phyloP scores from a whole-genome alignment of 1,284 basidiomycete genomes.

The Marasmius fiardii region DNA sequence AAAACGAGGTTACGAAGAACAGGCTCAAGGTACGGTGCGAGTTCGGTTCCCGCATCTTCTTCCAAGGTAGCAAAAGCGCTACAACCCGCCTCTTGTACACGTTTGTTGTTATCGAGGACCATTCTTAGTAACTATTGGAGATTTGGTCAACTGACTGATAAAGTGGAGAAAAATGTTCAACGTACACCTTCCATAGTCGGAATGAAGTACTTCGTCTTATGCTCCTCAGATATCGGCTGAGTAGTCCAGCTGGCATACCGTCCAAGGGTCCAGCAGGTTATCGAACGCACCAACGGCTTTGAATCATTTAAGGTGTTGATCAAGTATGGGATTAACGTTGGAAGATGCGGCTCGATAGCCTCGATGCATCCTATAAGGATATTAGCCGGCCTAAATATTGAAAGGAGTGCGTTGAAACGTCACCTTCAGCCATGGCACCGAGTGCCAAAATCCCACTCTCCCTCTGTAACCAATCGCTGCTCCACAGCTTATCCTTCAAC shows the following conservation, averaged over 20 bases:
- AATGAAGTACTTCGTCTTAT: slow-evolving; percentile 88
- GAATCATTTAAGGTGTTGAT: slow-evolving; percentile 88
- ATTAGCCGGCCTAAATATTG: slow-evolving; percentile 3
- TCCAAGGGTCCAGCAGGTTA: slow-evolving; percentile 99
- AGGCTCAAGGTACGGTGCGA: slow-evolving; percentile 93
- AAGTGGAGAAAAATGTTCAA: slow-evolving; percentile 19
- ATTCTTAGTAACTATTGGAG: slow-evolving; percentile 79
- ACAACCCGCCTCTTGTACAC: slow-evolving; percentile 99
- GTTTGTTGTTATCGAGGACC: slow-evolving; percentile 99
- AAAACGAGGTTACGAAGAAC: slow-evolving; percentile 93
- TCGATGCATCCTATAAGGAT: slow-evolving; percentile 83
- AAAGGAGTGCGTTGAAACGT: slow-evolving; percentile 19
- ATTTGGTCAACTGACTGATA: slow-evolving; percentile 6
- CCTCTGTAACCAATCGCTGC: slow-evolving; percentile 88
- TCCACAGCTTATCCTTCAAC: slow-evolving; percentile 93
- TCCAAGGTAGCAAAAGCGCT: slow-evolving; percentile 98
- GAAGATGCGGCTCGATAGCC: slow-evolving; percentile 91
- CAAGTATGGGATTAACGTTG: slow-evolving; percentile 89
- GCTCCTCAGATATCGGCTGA: slow-evolving; percentile 77
- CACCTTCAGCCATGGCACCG: slow-evolving; percentile 97
- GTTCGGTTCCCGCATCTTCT: slow-evolving; percentile 90
- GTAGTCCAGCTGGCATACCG: slow-evolving; percentile 97
- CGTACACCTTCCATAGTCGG: slow-evolving; percentile 97
- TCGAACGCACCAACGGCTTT: slow-evolving; percentile 96
- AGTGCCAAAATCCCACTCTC: slow-evolving; percentile 96